These are phyloP conservation scores for Beauveria scarabaeidicola DNA, from an alignment of 2,329 filamentous ascomycete genomes.

Conservation along the genomic window DNA sequence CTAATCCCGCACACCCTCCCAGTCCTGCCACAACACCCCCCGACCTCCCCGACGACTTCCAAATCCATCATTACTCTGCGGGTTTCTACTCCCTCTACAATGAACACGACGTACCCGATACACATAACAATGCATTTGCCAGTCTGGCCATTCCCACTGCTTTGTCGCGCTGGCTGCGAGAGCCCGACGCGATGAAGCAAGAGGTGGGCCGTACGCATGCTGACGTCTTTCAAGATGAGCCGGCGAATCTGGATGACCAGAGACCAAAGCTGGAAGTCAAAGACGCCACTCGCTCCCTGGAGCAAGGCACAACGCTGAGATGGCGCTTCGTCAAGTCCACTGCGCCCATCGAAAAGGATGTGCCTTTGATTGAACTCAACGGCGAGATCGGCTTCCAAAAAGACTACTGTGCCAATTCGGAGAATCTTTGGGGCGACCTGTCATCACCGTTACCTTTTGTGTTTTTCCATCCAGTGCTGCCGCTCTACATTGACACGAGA, in stretches of 20 bases:
- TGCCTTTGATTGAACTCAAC: slow-evolving; percentile 62
- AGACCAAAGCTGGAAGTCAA: slow-evolving; percentile 40
- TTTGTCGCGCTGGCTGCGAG: slow-evolving; percentile 70
- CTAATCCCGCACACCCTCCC: slow-evolving; percentile 50
- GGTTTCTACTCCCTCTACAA: slow-evolving; percentile 71
- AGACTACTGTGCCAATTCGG: slow-evolving; percentile 58
- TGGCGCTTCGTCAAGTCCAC: slow-evolving; percentile 59
- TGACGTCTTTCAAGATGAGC: slow-evolving; percentile 59
- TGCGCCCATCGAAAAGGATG: slow-evolving; percentile 45
- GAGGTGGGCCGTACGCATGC: slow-evolving; percentile 56
- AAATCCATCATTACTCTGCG: slow-evolving; percentile 61
- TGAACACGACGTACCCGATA: slow-evolving; percentile 47
- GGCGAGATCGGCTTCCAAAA: slow-evolving; percentile 67
- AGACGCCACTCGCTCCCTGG: slow-evolving; percentile 31
- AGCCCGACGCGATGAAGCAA: slow-evolving; percentile 57
- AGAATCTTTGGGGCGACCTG: slow-evolving; percentile 61
- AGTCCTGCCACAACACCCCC: slow-evolving; percentile 73
- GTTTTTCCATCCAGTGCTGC: slow-evolving; percentile 80
- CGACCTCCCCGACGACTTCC: slow-evolving; percentile 53
- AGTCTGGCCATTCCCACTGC: slow-evolving; percentile 67
- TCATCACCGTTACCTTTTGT: slow-evolving; percentile 63
- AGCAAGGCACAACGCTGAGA: slow-evolving; percentile 39
- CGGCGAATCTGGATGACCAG: slow-evolving; percentile 33
- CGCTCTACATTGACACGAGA: slow-evolving; percentile 87
- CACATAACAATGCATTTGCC: slow-evolving; percentile 68